Percentiles rank a stretch among this genome's conserved stretches.
Evolutionary conservation across 2,329 filamentous ascomycete species (phyloP).

Genomic region (Diplodia intermedia): DNA sequence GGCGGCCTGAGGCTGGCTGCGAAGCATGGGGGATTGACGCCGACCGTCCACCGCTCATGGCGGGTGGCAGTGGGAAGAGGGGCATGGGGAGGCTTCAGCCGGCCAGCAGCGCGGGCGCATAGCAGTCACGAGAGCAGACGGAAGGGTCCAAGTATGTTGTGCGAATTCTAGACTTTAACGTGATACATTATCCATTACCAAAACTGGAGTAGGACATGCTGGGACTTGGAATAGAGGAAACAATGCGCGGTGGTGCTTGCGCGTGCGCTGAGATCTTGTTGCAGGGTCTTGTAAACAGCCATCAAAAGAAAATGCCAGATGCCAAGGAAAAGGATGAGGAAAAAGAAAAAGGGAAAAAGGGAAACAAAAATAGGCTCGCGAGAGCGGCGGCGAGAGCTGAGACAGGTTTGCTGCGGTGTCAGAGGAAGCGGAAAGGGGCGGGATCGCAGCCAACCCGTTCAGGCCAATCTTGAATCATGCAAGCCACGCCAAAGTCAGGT

Average conservation of each 20-base stretch:
- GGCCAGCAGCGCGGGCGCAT: background rate
- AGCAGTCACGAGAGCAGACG: background rate
- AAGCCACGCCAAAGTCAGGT: slow-evolving; percentile 31
- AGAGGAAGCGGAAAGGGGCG: slow-evolving; percentile 26
- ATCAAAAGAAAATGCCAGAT: background rate
- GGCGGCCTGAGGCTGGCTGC: too few relatives aligned
- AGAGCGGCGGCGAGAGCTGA: slow-evolving; percentile 15
- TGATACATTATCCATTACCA: slow-evolving; percentile 29
- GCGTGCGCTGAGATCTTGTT: slow-evolving; percentile 1
- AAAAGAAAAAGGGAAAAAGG: slow-evolving; percentile 5
- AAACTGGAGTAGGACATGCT: slow-evolving; percentile 19
- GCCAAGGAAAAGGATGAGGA: background rate
- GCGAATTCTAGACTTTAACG: slow-evolving; percentile 17
- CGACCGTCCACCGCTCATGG: too few relatives aligned
- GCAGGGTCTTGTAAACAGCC: background rate
- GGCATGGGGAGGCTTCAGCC: background rate
- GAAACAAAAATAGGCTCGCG: slow-evolving; percentile 8
- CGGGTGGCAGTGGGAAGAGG: background rate
- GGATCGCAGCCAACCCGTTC: slow-evolving; percentile 21
- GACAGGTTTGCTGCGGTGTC: slow-evolving; percentile 9
- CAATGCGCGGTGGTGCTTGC: background rate
- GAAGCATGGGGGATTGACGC: too few relatives aligned
- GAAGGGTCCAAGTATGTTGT: background rate
- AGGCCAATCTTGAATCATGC: slow-evolving; percentile 31
- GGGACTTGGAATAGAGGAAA: background rate